Conservation (phyloP, 352 stramenopile species). For the Pythium vanterpoolii region DNA sequence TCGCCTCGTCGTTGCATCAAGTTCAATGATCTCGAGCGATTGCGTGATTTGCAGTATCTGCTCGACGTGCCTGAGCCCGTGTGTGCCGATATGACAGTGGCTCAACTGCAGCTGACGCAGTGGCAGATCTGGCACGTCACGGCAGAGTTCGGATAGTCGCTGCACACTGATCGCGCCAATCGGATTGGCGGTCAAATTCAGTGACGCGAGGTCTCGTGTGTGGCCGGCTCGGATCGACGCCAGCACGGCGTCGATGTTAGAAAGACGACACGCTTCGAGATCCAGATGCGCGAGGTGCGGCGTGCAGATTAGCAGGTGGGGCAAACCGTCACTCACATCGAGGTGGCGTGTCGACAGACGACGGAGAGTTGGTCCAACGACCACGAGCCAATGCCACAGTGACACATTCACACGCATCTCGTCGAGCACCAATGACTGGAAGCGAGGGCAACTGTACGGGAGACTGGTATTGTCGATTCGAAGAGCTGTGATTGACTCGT, state of each 20-base stretch:
- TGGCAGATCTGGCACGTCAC: not conserved
- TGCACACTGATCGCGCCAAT: not conserved
- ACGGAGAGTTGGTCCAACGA: not conserved
- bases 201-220: not conserved
- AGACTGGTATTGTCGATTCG: not conserved
- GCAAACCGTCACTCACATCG: not conserved
- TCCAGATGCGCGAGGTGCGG: constrained; percentile 5
- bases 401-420: not conserved
- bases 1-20: not conserved
- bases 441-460: not conserved
- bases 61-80: not conserved
- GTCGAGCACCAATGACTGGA: not conserved
- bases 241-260: not conserved
- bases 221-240: not conserved
- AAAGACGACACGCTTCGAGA: constrained; percentile 15
- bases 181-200: constrained; percentile 5
- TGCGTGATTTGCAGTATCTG: not conserved
- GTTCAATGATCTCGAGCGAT: constrained; percentile 4
- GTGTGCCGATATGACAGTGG: constrained; percentile 5
- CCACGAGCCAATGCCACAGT: not conserved
- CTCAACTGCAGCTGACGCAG: constrained; percentile 8
- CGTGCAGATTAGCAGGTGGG: not conserved
- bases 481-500: not conserved
- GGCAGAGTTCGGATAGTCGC: not conserved
- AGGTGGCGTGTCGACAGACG: not conserved